Percentiles rank a stretch among this genome's conserved stretches.
Conservation (phyloP, 1,139 yeast species). For the Candida pseudocylindracea region DNA sequence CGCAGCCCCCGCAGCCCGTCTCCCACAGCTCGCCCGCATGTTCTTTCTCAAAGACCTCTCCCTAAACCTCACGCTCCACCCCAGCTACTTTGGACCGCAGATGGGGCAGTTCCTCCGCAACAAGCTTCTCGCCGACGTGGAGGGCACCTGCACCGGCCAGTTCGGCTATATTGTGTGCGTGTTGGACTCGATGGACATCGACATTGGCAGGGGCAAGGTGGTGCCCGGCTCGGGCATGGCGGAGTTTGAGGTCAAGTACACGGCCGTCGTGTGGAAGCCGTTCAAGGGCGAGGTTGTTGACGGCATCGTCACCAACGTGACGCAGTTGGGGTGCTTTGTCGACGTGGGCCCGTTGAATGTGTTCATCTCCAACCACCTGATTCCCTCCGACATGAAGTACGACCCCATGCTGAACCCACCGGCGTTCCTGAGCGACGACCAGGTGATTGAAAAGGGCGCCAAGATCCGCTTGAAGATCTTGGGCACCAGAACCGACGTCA, state of each 20-base stretch:
- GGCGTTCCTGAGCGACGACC: conserved; percentile 93
- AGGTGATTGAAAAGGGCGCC: conserved; percentile 82
- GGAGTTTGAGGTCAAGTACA: conserved; percentile 84
- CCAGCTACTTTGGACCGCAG: conserved; percentile 93
- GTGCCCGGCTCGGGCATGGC: conserved; percentile 86
- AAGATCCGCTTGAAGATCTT: conserved; percentile 87
- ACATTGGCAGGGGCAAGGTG: conserved; percentile 85
- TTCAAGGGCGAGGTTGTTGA: conserved; percentile 98
- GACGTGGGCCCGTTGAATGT: conserved; percentile 96
- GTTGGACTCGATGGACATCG: conserved; percentile 82
- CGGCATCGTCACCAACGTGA: conserved; percentile 84
- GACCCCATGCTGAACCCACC: conserved; percentile 97
- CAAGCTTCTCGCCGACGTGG: conserved; percentile 83
- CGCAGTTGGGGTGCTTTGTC: conserved; percentile 92
- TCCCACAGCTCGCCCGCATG: conserved; percentile 11
- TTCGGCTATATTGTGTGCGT: conserved; percentile 96
- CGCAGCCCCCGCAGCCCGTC: neutral
- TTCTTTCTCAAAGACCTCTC: conserved; percentile 62
- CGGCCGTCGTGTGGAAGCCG: conserved; percentile 97
- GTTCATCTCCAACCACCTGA: conserved; percentile 83
- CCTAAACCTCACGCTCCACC: conserved; percentile 80
- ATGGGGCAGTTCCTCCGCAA: conserved; percentile 87
- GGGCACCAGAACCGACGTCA: conserved; percentile 95
- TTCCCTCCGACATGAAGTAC: conserved; percentile 84
- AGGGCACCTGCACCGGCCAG: conserved; percentile 97